These are phyloP conservation scores for Candida manassasensis DNA, from an alignment of 805 yeast species.

Conservation along the genomic window DNA sequence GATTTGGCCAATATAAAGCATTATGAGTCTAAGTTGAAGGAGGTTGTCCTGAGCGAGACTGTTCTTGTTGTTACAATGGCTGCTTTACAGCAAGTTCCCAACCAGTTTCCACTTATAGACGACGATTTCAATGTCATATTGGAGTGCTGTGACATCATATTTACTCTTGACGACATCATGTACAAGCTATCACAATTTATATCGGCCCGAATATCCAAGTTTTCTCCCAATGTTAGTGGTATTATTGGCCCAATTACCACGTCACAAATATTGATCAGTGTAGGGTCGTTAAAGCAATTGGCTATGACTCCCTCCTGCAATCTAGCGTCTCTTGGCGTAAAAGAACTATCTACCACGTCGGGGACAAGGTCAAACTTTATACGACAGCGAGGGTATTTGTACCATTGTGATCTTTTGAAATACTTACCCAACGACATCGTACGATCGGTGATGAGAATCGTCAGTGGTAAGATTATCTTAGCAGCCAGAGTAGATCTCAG, in stretches of 20 bases:
- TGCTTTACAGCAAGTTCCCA: slow-evolving; percentile 45
- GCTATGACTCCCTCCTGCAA: slow-evolving; percentile 79
- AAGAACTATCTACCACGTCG: slow-evolving; percentile 30
- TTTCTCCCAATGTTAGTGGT: slow-evolving; percentile 78
- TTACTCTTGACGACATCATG: slow-evolving; percentile 42
- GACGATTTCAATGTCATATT: slow-evolving; percentile 34
- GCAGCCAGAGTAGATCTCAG: slow-evolving; percentile 80
- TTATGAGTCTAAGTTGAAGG: slow-evolving; percentile 33
- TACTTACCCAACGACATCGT: slow-evolving; percentile 53
- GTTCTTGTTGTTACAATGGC: slow-evolving; percentile 72
- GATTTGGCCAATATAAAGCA: slow-evolving; percentile 28
- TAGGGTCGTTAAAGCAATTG: slow-evolving; percentile 65
- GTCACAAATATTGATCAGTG: slow-evolving; percentile 62
- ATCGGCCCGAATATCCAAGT: slow-evolving; percentile 46
- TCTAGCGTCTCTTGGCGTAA: slow-evolving; percentile 68
- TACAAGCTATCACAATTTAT: slow-evolving; percentile 48
- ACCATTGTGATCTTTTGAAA: slow-evolving; percentile 54
- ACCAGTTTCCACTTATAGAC: slow-evolving; percentile 18
- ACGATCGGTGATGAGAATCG: slow-evolving; percentile 69
- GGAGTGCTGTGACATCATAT: slow-evolving; percentile 44
- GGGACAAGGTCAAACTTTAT: slow-evolving; percentile 34
- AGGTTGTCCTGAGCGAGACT: slow-evolving; percentile 56
- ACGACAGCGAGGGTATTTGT: slow-evolving; percentile 67
- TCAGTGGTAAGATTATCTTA: slow-evolving; percentile 72
- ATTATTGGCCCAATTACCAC: slow-evolving; percentile 70